Base-by-base conservation (phyloP, 2,329 filamentous ascomycete genomes). In the Colletotrichum aenigma region DNA sequence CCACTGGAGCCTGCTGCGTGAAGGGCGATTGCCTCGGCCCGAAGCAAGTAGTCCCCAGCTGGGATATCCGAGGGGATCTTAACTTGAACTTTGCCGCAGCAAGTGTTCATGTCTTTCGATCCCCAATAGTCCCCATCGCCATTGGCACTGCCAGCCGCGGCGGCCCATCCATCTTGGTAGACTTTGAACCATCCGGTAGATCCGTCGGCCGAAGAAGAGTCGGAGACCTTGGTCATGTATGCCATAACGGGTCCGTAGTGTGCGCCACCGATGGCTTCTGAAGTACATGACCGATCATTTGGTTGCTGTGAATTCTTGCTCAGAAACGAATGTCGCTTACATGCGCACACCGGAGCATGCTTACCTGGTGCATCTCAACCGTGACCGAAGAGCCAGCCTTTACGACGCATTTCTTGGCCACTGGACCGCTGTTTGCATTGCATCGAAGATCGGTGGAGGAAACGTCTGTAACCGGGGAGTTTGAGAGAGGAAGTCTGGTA, bases 21-120 rank as follows among this genome's bases (percentile, higher is more conserved):
- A 5, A 91, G 86, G 30, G 88, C 89, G 74, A 91, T 87, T 72
- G 89, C 84, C 82, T 91, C 89, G 77, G 89, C 87, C 66, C 89
- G 86, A 30, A 90, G 83, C 56, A 91, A 87, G 79, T 91, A 91
- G 79, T 89, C 86, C 48, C 90, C 90, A 8, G 87, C 79, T 15
- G 85, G 85, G 55, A 91, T 84, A 71, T 85, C 84, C 6, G 80
- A 74, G 9, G 89, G 89, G 69, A 91, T 87, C 56, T 66, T 67
- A 26, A 77, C 38, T 16, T 68, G 55, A 21, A 76, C 67, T 15
- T 68, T 69, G 21, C 76, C 74, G 38, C 76, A 77, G 65, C 70
- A 74, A 28, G 56, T 66, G 70, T 77, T 77, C 66, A 77, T 70
- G 58, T 74, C 69, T 58, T 77, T 76, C 12, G 75, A 71, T 7